Conservation (phyloP, 345 rosid species). For the Sonneratia caseolaris region DNA sequence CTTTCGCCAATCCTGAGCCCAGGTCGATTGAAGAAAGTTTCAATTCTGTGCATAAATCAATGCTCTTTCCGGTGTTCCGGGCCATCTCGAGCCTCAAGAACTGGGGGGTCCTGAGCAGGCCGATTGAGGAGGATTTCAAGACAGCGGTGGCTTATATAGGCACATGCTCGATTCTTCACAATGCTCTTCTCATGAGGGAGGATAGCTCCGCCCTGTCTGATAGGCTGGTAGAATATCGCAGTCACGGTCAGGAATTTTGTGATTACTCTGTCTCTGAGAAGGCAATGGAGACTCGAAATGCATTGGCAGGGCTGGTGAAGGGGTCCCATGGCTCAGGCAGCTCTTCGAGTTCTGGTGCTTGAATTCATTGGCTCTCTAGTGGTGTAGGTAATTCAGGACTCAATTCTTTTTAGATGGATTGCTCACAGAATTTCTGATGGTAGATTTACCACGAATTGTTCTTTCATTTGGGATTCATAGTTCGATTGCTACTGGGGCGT, state of each 20-base stretch:
- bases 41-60: constrained; percentile 24
- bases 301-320: constrained; percentile 29
- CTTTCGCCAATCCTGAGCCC: constrained; percentile 23
- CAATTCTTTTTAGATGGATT: constrained; percentile 1
- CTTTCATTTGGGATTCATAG: background rate
- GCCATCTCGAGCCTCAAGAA: constrained; percentile 43
- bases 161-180: constrained; percentile 59
- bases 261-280: constrained; percentile 10
- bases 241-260: constrained; percentile 14
- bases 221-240: constrained; percentile 19
- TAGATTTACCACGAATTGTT: background rate
- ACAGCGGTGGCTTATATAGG: constrained; percentile 42
- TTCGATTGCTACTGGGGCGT: no score
- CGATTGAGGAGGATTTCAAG: constrained; percentile 44
- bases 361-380: background rate
- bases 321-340: constrained; percentile 1
- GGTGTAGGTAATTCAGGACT: background rate
- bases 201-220: constrained; percentile 45
- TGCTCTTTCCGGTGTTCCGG: constrained; percentile 28
- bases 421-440: background rate
- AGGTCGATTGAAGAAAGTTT: constrained; percentile 33
- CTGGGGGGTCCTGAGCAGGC: constrained; percentile 47
- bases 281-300: constrained; percentile 28
- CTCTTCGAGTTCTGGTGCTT: constrained; percentile 1
- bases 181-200: constrained; percentile 49